Conservation (phyloP, 495 filamentous ascomycete species). For the Annulohypoxylon maeteangense region DNA sequence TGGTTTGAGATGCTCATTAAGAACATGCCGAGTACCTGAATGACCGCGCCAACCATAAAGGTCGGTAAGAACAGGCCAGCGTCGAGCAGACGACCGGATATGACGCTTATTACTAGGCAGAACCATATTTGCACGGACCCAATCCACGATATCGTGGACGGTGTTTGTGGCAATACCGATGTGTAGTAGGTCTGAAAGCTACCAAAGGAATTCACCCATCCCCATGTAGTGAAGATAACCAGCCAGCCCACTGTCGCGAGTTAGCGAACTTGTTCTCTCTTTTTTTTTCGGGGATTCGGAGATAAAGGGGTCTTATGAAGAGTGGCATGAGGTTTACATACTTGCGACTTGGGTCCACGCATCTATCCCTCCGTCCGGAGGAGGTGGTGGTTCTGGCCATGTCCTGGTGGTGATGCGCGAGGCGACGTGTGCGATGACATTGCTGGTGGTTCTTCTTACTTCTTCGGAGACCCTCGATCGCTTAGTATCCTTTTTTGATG, state of each 20-base stretch:
- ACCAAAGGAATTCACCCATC: conserved; percentile 78
- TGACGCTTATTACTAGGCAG: conserved; percentile 62
- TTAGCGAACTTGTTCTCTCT: conserved; percentile 17
- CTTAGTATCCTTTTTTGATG: conserved; percentile 18
- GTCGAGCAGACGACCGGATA: conserved; percentile 67
- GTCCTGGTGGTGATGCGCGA: conserved; percentile 57
- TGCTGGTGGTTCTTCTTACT: conserved; percentile 45
- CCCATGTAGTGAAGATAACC: conserved; percentile 79
- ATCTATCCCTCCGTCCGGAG: conserved; percentile 69
- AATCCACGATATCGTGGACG: conserved; percentile 69
- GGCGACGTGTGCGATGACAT: conserved; percentile 41
- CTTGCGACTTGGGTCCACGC: conserved; percentile 75
- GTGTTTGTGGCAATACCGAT: conserved; percentile 51
- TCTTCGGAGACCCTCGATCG: conserved; percentile 33
- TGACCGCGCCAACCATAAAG: conserved; percentile 54
- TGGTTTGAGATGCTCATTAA: conserved; percentile 71
- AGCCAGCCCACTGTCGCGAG: conserved; percentile 62
- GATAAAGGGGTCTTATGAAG: not conserved
- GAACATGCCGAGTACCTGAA: conserved; percentile 77
- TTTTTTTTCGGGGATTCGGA: not conserved
- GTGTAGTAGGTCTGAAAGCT: conserved; percentile 80
- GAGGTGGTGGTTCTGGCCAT: conserved; percentile 65
- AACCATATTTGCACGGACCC: conserved; percentile 67
- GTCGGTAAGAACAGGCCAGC: conserved; percentile 70
- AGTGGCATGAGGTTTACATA: conserved; percentile 8